Evolutionary conservation across 768 basidiomycete genomes (phyloP).

Genomic region (Paxillus ammoniavirescens): DNA sequence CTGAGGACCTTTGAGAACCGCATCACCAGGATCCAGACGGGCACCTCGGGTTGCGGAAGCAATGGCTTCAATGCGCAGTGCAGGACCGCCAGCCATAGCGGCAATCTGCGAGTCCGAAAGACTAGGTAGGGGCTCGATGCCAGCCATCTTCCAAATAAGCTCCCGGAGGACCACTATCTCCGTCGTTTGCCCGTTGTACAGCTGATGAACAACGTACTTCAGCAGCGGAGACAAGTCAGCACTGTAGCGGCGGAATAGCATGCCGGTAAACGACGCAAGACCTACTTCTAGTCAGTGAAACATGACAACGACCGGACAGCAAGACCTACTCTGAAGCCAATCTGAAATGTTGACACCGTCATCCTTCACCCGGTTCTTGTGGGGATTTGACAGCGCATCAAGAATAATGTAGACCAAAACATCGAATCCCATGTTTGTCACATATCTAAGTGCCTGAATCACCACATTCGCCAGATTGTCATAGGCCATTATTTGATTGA

Average conservation of each 20-base stretch:
- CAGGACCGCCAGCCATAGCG: conserved; percentile 90
- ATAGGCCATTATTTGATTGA: conserved; percentile 95
- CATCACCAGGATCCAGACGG: conserved; percentile 64
- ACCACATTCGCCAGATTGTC: conserved; percentile 90
- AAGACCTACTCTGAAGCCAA: conserved; percentile 84
- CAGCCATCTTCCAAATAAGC: conserved; percentile 93
- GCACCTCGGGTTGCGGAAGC: conserved; percentile 79
- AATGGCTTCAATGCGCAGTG: conserved; percentile 83
- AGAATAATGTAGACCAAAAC: conserved; percentile 86
- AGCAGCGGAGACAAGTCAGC: conserved; percentile 82
- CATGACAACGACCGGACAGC: not conserved
- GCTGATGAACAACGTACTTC: conserved; percentile 88
- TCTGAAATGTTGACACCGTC: conserved; percentile 89
- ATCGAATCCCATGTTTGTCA: conserved; percentile 93
- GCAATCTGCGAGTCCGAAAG: conserved; percentile 84
- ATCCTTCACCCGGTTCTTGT: conserved; percentile 80
- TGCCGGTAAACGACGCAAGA: conserved; percentile 89
- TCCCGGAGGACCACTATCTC: conserved; percentile 93
- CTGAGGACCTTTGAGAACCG: conserved; percentile 60
- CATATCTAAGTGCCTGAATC: conserved; percentile 84
- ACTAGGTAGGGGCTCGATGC: conserved; percentile 87
- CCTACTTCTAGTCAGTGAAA: conserved; percentile 45
- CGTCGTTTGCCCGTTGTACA: conserved; percentile 77
- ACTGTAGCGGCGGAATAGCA: conserved; percentile 84
- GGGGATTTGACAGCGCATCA: conserved; percentile 81